A percentile compares a stretch with the other conserved stretches of the same genome.
Conservation (phyloP, 495 filamentous ascomycete species). For the Lichina pygmaea region DNA sequence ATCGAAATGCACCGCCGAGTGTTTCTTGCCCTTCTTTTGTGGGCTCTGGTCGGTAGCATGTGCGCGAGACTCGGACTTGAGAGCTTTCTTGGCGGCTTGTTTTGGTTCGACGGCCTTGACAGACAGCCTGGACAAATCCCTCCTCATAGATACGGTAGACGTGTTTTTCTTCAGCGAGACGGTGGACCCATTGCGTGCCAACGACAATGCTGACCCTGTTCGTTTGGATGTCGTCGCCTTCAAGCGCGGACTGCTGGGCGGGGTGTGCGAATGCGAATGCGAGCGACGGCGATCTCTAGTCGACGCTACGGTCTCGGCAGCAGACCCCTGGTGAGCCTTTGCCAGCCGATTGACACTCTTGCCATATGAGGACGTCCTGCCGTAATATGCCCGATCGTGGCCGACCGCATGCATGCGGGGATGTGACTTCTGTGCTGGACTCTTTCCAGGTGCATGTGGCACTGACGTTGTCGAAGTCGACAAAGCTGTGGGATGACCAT, state of each 20-base stretch:
- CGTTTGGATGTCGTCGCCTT: not conserved
- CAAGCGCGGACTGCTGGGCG: slow-evolving; percentile 1
- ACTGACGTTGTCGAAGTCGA: no score
- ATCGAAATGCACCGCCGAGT: slow-evolving; percentile 2
- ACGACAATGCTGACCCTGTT: slow-evolving; percentile 1
- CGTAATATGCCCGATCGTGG: not conserved
- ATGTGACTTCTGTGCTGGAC: not conserved
- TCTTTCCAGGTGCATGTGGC: not conserved
- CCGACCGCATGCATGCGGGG: slow-evolving; percentile 3
- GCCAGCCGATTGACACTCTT: slow-evolving; percentile 3
- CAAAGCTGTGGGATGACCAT: no score
- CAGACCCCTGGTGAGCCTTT: not conserved
- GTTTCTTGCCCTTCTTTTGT: slow-evolving; percentile 2
- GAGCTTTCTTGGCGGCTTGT: not conserved
- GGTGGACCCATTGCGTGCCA: slow-evolving; percentile 1
- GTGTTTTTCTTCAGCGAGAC: slow-evolving; percentile 2
- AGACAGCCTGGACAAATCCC: not conserved
- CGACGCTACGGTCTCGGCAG: not conserved
- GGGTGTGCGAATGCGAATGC: slow-evolving; percentile 3
- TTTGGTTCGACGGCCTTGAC: not conserved
- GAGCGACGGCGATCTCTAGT: not conserved
- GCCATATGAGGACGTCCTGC: slow-evolving; percentile 1
- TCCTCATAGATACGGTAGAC: not conserved
- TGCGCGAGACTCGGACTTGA: not conserved
- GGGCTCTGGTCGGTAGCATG: not conserved